These are phyloP conservation scores for Dactylellina leptospora DNA, from an alignment of 2,329 filamentous ascomycete genomes.

Conservation along the genomic window DNA sequence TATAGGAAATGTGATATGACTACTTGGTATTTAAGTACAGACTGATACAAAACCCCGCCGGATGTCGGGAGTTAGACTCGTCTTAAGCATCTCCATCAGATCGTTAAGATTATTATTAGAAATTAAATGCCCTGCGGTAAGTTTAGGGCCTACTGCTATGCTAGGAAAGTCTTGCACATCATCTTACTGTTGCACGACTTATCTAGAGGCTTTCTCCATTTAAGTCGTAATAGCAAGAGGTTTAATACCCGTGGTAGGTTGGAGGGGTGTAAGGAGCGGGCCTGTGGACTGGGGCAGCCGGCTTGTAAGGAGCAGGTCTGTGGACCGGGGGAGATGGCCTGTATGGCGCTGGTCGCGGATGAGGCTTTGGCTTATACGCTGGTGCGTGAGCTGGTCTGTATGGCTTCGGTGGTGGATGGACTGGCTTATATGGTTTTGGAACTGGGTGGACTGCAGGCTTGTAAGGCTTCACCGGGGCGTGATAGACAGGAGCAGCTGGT, in stretches of 20 bases:
- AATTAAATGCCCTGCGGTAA: background rate
- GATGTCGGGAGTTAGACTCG: no score
- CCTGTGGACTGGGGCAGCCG: background rate
- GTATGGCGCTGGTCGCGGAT: background rate
- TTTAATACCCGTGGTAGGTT: background rate
- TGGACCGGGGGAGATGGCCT: constrained; percentile 9
- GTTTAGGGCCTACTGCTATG: background rate
- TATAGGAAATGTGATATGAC: no score
- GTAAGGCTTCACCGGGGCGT: constrained; percentile 8
- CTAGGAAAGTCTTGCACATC: background rate
- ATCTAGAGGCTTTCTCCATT: background rate
- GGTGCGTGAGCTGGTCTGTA: constrained; percentile 1
- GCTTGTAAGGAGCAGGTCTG: background rate
- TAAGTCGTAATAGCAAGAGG: no score
- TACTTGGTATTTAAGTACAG: no score
- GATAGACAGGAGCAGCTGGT: constrained; percentile 4
- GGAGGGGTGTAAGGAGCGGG: background rate
- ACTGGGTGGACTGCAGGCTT: constrained; percentile 1
- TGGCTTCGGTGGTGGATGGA: constrained; percentile 1
- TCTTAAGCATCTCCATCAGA: no score
- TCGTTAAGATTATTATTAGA: background rate
- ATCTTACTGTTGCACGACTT: no score
- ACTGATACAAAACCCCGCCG: no score
- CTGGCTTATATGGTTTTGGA: constrained; percentile 6
- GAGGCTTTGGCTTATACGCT: background rate